Evolutionary conservation across 2,329 filamentous ascomycete species (phyloP).

Genomic region (Nemania abortiva): DNA sequence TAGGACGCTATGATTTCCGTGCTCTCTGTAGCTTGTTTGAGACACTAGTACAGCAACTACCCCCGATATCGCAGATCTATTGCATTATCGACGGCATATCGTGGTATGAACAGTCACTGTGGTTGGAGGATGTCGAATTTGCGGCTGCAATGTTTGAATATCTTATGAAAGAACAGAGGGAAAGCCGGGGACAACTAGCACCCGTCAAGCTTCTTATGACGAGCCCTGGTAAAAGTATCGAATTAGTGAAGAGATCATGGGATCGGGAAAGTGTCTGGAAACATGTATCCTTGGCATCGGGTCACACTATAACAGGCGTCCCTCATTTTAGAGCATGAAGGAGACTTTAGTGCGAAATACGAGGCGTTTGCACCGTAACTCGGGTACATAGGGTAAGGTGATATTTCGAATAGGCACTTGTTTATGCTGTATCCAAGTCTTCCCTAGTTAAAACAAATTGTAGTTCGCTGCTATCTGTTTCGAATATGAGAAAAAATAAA

Average conservation of each 20-base stretch:
- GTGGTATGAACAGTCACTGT: background rate
- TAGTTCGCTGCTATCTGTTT: too few species aligned
- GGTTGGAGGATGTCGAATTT: background rate
- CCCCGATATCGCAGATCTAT: background rate
- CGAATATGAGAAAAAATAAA: too few species aligned
- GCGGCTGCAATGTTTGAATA: background rate
- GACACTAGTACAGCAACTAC: background rate
- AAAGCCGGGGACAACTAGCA: too few species aligned
- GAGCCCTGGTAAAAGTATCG: background rate
- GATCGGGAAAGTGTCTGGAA: background rate
- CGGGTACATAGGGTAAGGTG: too few species aligned
- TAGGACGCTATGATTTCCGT: background rate
- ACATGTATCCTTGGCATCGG: background rate
- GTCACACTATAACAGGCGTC: background rate
- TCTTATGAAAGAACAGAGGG: background rate
- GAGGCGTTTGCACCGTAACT: background rate
- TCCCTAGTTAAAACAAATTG: too few species aligned
- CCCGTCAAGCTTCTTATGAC: background rate
- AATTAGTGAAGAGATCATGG: background rate
- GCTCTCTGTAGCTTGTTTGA: background rate
- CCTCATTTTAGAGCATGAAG: slow-evolving; percentile 2
- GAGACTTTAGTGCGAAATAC: background rate
- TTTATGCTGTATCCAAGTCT: too few species aligned
- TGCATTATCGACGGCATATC: slow-evolving; percentile 5
- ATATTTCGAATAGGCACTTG: too few species aligned